Base-by-base conservation (phyloP, 345 rosid genomes). In the Euclidium syriacum region DNA sequence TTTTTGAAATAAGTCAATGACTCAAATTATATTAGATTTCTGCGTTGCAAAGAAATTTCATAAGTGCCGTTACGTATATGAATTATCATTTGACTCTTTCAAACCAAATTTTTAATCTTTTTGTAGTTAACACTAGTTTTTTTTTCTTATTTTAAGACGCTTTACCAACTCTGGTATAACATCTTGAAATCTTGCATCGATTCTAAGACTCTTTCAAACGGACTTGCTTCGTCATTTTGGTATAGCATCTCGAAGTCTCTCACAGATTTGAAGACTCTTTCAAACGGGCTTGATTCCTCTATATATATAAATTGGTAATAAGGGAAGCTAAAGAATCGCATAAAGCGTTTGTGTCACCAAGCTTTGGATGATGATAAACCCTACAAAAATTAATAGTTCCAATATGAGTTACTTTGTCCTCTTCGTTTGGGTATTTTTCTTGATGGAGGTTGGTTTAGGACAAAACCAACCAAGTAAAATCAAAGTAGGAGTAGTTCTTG, bases 401-500 rank as follows among this genome's bases (percentile, higher is more conserved):
- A 25, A 52, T 68, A 32, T 52, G 0, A 25, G 24, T 25, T 60
- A 68, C 48, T 10, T 14, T 25, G 7, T 40, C 17, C 0, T 51
- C 38, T 59, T 52, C 18, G 1, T 69, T 34, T 69, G 25, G 1
- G 4, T 17, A 10, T 43, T 69, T 19, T 11, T 22, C 30, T 40
- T 49, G 24, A 39, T 55, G 17, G 53, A 29, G 12, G 46, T 48
- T 54, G 58, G 59, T 44, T 29, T 54, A 36, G 75, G 38, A 30
- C 32, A 63, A 56, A 22, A 3, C 22, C 27, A 11, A 36, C 30
- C 3, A 15, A 55, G 18, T 43, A 65, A 62, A 15, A 70, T 76
- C 3, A 50, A 62, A 56, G 71, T 79, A 34, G 80, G 83, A 0
- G 74, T 73, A 10, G 68, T 79, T 73, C 76, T 75, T 40, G 74